phyloP scores from a whole-genome alignment of 495 filamentous ascomycete species.

The Penicillium steckii region DNA sequence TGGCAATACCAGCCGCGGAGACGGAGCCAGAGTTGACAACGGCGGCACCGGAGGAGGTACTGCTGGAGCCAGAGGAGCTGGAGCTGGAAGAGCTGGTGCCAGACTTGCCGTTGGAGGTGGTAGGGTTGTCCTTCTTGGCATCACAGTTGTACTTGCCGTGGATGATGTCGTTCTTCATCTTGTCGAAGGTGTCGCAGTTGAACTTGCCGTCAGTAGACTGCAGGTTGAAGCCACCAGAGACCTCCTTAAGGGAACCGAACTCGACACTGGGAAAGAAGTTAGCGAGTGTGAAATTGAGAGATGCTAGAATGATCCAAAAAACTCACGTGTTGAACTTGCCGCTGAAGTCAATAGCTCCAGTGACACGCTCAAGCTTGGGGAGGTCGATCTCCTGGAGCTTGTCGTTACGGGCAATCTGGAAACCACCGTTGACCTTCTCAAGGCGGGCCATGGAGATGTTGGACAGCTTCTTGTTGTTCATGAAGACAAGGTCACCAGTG shows the following conservation, averaged over 20 bases:
- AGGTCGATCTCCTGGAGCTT: constrained; percentile 64
- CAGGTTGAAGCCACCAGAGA: constrained; percentile 85
- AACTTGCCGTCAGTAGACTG: constrained; percentile 66
- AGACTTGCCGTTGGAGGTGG: constrained; percentile 35
- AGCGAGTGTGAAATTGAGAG: not conserved
- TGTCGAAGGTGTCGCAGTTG: constrained; percentile 49
- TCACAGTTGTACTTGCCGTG: constrained; percentile 63
- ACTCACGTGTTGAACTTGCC: constrained; percentile 83
- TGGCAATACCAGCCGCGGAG: constrained; percentile 43
- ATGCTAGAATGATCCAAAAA: not conserved
- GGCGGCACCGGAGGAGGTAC: constrained; percentile 42
- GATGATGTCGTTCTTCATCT: constrained; percentile 49
- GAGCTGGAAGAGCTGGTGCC: constrained; percentile 38
- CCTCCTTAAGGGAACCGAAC: constrained; percentile 67
- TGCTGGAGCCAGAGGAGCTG: constrained; percentile 18
- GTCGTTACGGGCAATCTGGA: constrained; percentile 88
- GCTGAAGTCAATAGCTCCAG: constrained; percentile 84
- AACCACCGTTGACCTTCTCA: constrained; percentile 68
- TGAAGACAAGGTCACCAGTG: constrained; percentile 75
- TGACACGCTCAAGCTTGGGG: constrained; percentile 62
- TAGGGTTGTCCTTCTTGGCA: constrained; percentile 38
- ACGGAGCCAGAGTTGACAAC: constrained; percentile 38
- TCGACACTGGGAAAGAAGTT: constrained; percentile 53
- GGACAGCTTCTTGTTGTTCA: constrained; percentile 68
- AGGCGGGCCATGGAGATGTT: constrained; percentile 76